Base-by-base conservation (phyloP, 1,284 basidiomycete genomes). In the Leccinum solheimii region DNA sequence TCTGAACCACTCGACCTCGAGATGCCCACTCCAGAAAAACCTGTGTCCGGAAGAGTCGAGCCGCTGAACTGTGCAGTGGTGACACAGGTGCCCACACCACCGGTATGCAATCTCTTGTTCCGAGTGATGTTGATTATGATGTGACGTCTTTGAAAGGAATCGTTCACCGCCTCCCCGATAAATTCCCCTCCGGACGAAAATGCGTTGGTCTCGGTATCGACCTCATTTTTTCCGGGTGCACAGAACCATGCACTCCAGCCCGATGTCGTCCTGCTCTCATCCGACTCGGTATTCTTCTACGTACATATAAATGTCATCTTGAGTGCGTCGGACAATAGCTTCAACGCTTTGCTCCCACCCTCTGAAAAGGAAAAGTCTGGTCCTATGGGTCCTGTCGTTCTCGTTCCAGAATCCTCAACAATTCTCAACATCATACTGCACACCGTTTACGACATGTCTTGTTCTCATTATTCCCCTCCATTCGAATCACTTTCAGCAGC, bases 261-360 rank as follows among this genome's bases (percentile, higher is more conserved):
- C 2, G 87, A 92, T 71, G 68, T 86, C 57, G 80, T 88, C 65
- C 75, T 92, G 56, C 76, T 91, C 62, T 86, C 90, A 3, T 81
- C 85, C 19, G 90, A 92, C 69, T 81, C 82, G 7, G 90, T 92
- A 45, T 91, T 91, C 75, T 92, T 90, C 78, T 87, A 87, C 66
- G 83, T 86, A 13, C 86, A 88, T 69, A 76, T 76, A 0, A 75
- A 81, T 52, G 62, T 80, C 53, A 77, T 90, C 36, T 76, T 85
- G 40, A 68, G 70, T 3, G 76, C 75, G 5, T 89, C 88, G 7
- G 73, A 76, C 36, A 90, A 88, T 64, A 71, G 67, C 10, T 88
- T 90, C 71, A 78, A 79, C 52, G 75, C 76, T 9, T 74, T 82
- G 21, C 73, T 89, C 30, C 77, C 77, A 9, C 69, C 79, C 19